A percentile compares a stretch with the other conserved stretches of the same genome.
Conservation (phyloP, 2,329 filamentous ascomycete species). For the Aquanectria penicillioides region DNA sequence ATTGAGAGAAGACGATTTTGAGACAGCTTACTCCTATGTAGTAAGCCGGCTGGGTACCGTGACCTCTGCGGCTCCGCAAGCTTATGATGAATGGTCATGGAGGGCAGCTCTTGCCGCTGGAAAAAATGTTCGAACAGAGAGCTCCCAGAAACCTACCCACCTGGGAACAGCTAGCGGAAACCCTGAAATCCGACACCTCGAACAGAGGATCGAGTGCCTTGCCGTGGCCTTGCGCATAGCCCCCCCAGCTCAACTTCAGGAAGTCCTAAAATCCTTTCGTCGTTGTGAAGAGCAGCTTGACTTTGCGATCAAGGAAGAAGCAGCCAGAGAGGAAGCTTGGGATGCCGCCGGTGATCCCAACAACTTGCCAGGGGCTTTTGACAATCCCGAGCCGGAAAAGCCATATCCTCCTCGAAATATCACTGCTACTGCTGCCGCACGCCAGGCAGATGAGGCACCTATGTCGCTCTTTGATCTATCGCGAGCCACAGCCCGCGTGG, state of each 20-base stretch:
- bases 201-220: conserved; percentile 84
- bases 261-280: conserved; percentile 79
- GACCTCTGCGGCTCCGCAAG: conserved; percentile 13
- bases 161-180: conserved; percentile 69
- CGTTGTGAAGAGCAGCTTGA: conserved; percentile 83
- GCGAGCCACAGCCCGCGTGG: conserved; percentile 67
- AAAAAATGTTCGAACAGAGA: conserved; percentile 70
- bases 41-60: conserved; percentile 70
- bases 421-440: conserved; percentile 47
- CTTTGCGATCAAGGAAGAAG: conserved; percentile 71
- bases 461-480: conserved; percentile 74
- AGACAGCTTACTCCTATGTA: conserved; percentile 87
- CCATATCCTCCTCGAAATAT: conserved; percentile 45
- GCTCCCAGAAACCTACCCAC: conserved; percentile 66
- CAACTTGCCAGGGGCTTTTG: conserved; percentile 66
- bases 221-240: conserved; percentile 80
- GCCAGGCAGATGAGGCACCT: conserved; percentile 64
- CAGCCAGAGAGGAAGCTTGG: conserved; percentile 75
- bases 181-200: conserved; percentile 74
- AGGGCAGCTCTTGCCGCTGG: conserved; percentile 82
- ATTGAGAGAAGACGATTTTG: conserved; percentile 80
- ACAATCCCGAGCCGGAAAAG: conserved; percentile 40
- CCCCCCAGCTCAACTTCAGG: conserved; percentile 74
- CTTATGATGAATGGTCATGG: conserved; percentile 77
- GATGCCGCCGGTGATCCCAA: conserved; percentile 71